Evolutionary conservation across 2,329 filamentous ascomycete genomes (phyloP).

Genomic region (Pestalotiopsis sp.): DNA sequence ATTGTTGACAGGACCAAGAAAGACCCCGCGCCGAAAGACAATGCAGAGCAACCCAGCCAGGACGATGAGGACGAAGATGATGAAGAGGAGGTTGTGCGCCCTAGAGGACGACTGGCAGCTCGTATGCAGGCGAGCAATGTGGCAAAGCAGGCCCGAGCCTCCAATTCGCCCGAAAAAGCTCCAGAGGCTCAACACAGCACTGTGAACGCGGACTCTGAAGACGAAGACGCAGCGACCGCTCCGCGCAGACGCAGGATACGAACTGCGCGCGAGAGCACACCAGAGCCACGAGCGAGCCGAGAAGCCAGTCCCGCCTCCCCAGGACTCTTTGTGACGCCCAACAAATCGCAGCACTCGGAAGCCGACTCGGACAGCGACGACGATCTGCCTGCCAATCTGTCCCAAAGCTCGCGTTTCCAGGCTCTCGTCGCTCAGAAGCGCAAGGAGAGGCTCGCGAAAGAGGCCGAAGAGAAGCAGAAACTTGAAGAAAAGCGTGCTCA

Average conservation of each 20-base stretch:
- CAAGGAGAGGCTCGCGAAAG: slow-evolving; percentile 67
- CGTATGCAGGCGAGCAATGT: slow-evolving; percentile 26
- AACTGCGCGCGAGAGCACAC: slow-evolving; percentile 23
- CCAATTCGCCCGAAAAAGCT: slow-evolving; percentile 4
- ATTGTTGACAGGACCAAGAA: slow-evolving; percentile 15
- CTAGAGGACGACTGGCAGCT: slow-evolving; percentile 36
- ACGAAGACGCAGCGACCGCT: slow-evolving; percentile 23
- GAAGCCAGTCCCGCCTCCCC: slow-evolving; percentile 44
- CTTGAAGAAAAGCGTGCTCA: slow-evolving; percentile 43
- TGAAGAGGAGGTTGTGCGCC: slow-evolving; percentile 41
- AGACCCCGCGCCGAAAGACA: slow-evolving; percentile 13
- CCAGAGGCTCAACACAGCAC: not conserved
- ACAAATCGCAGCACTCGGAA: slow-evolving; percentile 20
- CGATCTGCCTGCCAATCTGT: slow-evolving; percentile 43
- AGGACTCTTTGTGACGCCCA: slow-evolving; percentile 59
- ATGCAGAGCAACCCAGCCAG: slow-evolving; percentile 31
- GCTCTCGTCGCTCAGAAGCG: slow-evolving; percentile 75
- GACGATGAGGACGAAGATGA: slow-evolving; percentile 43
- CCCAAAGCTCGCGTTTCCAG: slow-evolving; percentile 63
- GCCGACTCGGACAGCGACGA: slow-evolving; percentile 43
- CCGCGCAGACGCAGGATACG: slow-evolving; percentile 25
- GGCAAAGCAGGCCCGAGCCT: not conserved
- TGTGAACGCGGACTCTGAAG: slow-evolving; percentile 19
- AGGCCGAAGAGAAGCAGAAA: slow-evolving; percentile 58
- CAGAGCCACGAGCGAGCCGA: slow-evolving; percentile 27